Base-by-base conservation (phyloP, 2,329 filamentous ascomycete species). In the Pyrenophora tritici-repentis region DNA sequence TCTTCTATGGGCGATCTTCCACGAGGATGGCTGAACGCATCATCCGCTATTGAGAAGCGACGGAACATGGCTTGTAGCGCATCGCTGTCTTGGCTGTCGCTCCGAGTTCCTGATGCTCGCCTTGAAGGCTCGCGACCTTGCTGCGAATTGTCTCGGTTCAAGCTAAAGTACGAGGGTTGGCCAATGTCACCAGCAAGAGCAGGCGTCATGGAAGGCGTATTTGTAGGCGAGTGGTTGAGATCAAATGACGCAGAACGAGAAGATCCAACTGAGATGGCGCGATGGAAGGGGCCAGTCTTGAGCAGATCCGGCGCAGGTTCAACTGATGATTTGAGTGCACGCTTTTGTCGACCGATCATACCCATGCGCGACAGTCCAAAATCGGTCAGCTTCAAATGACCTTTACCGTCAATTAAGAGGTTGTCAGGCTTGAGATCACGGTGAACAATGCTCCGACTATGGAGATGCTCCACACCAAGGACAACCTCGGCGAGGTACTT, bases 291-390 rank as follows among this genome's bases (percentile, higher is more conserved):
- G 0, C 93, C 92, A 65, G 94, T 87, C 70, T 96, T 97, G 36
- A 97, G 82, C 10, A 99, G 79, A 76, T 99, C 95, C 1, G 94
- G 94, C 1, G 87, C 91, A n/a, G 88, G 86, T 58, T 99, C 93
- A 29, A 58, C 49, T 22, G 86, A 69, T 82, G 86, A 69, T 82
- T 85, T 94, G 40, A 97, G 80, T 17, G 93, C 91, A 65, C 94
- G 86, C 78, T 99, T 97, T 75, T 99, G 94, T 65, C 94, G 89
- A 53, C 94, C 94, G 55, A 99, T 89, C 57, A 99, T 80, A 70
- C 94, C 95, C 93, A 99, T 97, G 22, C 94, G 87, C 10, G 94
- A 99, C 20, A 99, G 80, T 54, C 94, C 94, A 77, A 99, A 99
- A 73, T 99, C 94, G 1, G 95, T 99, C 64, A 99, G 80, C 75